Evolutionary conservation across 176 grass and related monocot genomes (phyloP), one percentile per base, ranked within the genome.

Genomic region (Eragrostis nindensis): DNA sequence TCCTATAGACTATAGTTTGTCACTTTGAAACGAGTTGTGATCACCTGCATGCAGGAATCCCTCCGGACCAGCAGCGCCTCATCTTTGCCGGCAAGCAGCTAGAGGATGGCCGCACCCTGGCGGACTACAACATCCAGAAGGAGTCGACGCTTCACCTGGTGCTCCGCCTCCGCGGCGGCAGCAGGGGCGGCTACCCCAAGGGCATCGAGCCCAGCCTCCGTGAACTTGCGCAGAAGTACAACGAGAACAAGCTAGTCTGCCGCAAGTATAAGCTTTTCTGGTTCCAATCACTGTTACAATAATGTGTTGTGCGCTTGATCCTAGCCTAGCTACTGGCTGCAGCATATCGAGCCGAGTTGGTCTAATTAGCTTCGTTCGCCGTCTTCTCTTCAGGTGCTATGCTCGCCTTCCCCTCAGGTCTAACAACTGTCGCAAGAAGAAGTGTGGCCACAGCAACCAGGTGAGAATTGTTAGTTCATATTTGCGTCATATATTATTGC

Each of bases 41-140:
- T 39, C 32, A 18, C 5, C 27, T 52, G 49, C 6, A 36, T 66
- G 62, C 19, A 86, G 76, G 84, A 7, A 70, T 90, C 74, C 89
- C 82, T 1, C 85, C 85, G 43, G 90, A 92, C 39, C 73, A 92
- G 78, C 89, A 91, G 59, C 72, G 90, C 36, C 82, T 92, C 59
- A 88, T 92, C 86, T 92, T 88, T 41, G 90, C 82, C 0, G 86
- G 86, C 13, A 92, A 89, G 74, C 86, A 92, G 86, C 77, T 89
- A 22, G 90, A 92, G 41, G 90, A 92, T 47, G 86, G 68, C 66
- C 52, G 73, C 45, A 83, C 73, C 11, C 68, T 92, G 17, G 86
- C 82, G 17, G 86, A 86, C 78, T 92, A 86, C 86, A 89, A 71
- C 67, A 92, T 92, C 49, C 82, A 89, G 46, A 83, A 90, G 80